Conservation (phyloP, 768 basidiomycete genomes). For the Xerocomellus chrysenteron region DNA sequence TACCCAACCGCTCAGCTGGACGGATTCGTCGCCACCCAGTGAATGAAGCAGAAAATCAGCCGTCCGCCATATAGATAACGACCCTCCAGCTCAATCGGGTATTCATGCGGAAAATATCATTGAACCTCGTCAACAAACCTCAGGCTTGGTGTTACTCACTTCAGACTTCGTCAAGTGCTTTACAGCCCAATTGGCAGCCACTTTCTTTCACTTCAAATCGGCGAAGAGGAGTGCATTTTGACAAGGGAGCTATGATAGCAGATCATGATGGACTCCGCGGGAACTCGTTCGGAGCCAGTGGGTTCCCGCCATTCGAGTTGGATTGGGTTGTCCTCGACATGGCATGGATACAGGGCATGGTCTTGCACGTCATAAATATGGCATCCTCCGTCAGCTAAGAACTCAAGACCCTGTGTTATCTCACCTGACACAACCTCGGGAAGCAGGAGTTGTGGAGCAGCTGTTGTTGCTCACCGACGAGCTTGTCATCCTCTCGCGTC, state of each 20-base stretch:
- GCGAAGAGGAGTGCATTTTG: slow-evolving; percentile 55
- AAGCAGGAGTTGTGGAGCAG: slow-evolving; percentile 47
- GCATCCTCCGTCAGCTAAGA: slow-evolving; percentile 51
- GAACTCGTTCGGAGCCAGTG: slow-evolving; percentile 41
- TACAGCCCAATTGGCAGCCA: slow-evolving; percentile 55
- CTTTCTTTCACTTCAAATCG: slow-evolving; percentile 57
- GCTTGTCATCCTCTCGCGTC: slow-evolving; percentile 48
- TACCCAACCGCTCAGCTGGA: too few species aligned
- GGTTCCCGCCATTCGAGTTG: slow-evolving; percentile 38
- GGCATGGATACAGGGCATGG: slow-evolving; percentile 62
- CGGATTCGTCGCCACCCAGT: too few species aligned
- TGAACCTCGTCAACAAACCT: slow-evolving; percentile 62
- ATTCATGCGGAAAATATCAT: slow-evolving; percentile 67
- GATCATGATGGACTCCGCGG: slow-evolving; percentile 56
- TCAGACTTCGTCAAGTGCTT: slow-evolving; percentile 56
- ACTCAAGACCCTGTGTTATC: slow-evolving; percentile 51
- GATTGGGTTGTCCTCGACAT: slow-evolving; percentile 53
- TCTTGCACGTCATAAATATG: slow-evolving; percentile 55
- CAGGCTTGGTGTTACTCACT: slow-evolving; percentile 54
- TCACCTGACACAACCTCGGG: slow-evolving; percentile 36
- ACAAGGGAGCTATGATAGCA: slow-evolving; percentile 62
- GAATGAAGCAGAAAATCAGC: too few species aligned
- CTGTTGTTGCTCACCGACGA: slow-evolving; percentile 57
- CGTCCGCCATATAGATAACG: slow-evolving; percentile 41
- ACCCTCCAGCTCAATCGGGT: slow-evolving; percentile 59